Base-by-base conservation (phyloP, 345 rosid genomes). In the Chamaenerion angustifolium region DNA sequence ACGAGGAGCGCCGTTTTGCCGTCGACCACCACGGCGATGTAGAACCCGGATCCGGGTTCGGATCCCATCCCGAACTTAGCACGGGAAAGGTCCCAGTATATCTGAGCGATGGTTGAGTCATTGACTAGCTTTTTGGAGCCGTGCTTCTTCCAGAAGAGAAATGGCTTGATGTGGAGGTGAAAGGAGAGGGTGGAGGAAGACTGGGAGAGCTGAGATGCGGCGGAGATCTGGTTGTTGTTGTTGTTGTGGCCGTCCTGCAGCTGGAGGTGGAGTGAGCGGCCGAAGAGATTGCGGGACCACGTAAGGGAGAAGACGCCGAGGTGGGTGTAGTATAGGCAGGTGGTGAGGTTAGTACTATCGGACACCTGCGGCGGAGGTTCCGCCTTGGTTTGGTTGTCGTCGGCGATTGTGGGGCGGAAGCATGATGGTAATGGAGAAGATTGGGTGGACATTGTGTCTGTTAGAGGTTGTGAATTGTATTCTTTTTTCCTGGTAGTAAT, bases 61-160 rank as follows among this genome's bases (percentile, higher is more conserved):
- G 95, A 80, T 3, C 96, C 84, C 35, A 87, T 73, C 52, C 89
- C 88, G 64, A 87, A 87, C 61, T 70, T 80, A 18, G 89, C 95
- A 15, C 72, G 57, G 8, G 93, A 68, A 8, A 92, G 70, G 58
- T 92, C 95, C 96, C 96, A 92, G 13, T 68, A 79, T 66, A 92
- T 63, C 42, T 69, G 79, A 54, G 79, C 15, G 8, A 27, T n/a
- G 14, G 64, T 6, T 40, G 11, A 13, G 55, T 54, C 57, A 48
- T 27, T 31, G 15, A 42, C 40, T 12, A 87, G 65, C 45, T 55
- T 71, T 54, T 70, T 84, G 66, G 81, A 77, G 47, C 98, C 98
- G 11, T 68, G 68, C 59, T 70, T 92, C 58, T 68, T 80, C 96
- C 98, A 92, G 55, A 92, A 92, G 47, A 73, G 16, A 19, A 80